Percentiles rank a stretch among this genome's conserved stretches.
phyloP scores from a whole-genome alignment of 1,284 basidiomycete species.

The Papiliotrema laurentii region DNA sequence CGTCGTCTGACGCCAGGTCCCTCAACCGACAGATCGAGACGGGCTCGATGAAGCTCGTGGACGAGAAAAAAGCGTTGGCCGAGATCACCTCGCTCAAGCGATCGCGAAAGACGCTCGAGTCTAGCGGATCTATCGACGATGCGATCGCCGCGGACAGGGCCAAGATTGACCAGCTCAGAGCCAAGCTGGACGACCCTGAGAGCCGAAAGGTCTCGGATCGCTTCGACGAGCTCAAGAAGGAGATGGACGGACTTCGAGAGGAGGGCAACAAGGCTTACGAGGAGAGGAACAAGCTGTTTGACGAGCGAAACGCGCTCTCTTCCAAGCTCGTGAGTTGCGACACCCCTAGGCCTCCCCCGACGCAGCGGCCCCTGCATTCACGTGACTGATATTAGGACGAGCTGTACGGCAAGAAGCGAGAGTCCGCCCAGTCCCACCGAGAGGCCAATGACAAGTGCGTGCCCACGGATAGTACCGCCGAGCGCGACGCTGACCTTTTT shows the following conservation, averaged over 20 bases:
- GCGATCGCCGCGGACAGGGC: slow-evolving; percentile 75
- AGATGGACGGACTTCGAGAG: slow-evolving; percentile 81
- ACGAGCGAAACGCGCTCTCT: slow-evolving; percentile 76
- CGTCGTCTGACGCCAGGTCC: slow-evolving; percentile 53
- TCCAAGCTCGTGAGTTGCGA: slow-evolving; percentile 53
- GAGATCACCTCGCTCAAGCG: slow-evolving; percentile 77
- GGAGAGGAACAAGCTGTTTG: slow-evolving; percentile 75
- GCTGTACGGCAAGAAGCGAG: slow-evolving; percentile 74
- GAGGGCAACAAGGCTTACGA: slow-evolving; percentile 82
- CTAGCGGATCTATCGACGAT: slow-evolving; percentile 77
- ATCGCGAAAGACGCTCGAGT: slow-evolving; percentile 68
- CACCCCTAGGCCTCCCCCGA: too few relatives aligned
- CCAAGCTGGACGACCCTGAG: slow-evolving; percentile 87
- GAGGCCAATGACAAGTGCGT: slow-evolving; percentile 67
- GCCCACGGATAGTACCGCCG: not conserved
- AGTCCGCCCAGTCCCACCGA: slow-evolving; percentile 64
- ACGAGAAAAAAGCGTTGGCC: slow-evolving; percentile 89
- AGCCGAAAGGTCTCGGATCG: slow-evolving; percentile 74
- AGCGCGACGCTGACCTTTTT: not conserved
- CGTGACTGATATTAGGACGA: slow-evolving; percentile 50
- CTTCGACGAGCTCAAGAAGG: slow-evolving; percentile 75
- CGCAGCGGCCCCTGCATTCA: too few relatives aligned
- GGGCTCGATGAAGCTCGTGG: slow-evolving; percentile 85
- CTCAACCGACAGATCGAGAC: slow-evolving; percentile 87
- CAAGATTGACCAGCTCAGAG: slow-evolving; percentile 72